Conservation (phyloP, 257 asterid species). For the Verbena officinalis region DNA sequence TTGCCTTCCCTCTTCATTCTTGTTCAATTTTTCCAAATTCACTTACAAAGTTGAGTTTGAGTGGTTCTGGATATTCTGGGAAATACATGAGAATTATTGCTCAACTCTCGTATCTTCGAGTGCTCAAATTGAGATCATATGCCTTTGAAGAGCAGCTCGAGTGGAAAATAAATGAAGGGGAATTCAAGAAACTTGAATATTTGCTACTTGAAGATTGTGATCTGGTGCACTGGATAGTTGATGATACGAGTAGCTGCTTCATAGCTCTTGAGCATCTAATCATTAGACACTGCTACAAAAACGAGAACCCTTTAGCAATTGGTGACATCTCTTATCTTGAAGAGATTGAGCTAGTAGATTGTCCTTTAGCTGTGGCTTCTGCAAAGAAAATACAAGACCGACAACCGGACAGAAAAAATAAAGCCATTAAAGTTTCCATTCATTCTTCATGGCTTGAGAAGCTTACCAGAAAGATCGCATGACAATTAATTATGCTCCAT, state of each 20-base stretch:
- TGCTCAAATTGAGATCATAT: background rate
- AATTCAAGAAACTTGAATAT: background rate
- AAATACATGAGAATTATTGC: background rate
- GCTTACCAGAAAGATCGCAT: too few relatives aligned
- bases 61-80: background rate
- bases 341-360: too few relatives aligned
- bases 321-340: background rate
- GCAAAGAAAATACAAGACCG: background rate
- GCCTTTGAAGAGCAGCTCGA: background rate
- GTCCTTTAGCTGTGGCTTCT: background rate
- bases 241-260: background rate
- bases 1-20: background rate
- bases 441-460: background rate
- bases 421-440: background rate
- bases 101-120: background rate
- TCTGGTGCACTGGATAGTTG: constrained; percentile 14
- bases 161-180: background rate
- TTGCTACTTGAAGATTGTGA: constrained; percentile 23
- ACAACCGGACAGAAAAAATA: background rate
- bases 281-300: constrained; percentile 12
- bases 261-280: background rate
- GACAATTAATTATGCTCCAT: too few relatives aligned
- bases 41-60: background rate
- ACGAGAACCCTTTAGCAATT: background rate
- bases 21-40: background rate